Evolutionary conservation across 2,329 filamentous ascomycete species (phyloP), one percentile per base, ranked within the genome.

Genomic region (Neofusicoccum sp.): DNA sequence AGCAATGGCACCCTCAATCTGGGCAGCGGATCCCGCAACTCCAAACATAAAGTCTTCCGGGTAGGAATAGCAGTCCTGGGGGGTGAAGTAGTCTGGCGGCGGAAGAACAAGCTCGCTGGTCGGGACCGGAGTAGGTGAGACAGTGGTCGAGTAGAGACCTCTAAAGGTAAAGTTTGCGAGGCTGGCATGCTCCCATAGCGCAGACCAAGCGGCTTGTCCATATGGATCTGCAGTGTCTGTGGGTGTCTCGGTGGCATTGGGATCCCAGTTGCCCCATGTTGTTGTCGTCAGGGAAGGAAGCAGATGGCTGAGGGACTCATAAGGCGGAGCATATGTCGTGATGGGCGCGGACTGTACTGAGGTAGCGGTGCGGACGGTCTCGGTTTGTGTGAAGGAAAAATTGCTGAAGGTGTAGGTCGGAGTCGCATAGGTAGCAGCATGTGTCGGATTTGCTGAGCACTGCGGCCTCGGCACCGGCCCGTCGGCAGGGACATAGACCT

Each of bases 1-100:
- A 2, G 66, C 73, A 8, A 75, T 66, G 2, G 75, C 78, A 1
- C 78, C 78, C 69, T 80, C 78, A 34, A 80, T 76, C 54, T 80
- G 78, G 33, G 73, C 74, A 9, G 78, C 73, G 33, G 73, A 74
- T 3, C 73, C 74, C 8, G 75, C 75, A 40, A 78, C 73, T 0
- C 78, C 77, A 64, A 77, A 79, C 58, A 74, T 68, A 58, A 80
- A 81, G 12, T 73, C 72, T 33, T 61, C 62, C 2, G 67, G 66
- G 43, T 66, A 66, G 9, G 62, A 63, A 61, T 63, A 69, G 56
- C 64, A 66, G 28, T 69, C 63, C 48, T 70, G 72, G 2, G 68
- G 64, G 2, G 67, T 59, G 51, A 71, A 73, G 56, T 70, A 71
- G 0, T 73, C 61, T 6, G 69, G 63, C 40, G 70, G 73, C 8